Base-by-base conservation (phyloP, 1,139 yeast genomes). In the Hansenula lynferdii region DNA sequence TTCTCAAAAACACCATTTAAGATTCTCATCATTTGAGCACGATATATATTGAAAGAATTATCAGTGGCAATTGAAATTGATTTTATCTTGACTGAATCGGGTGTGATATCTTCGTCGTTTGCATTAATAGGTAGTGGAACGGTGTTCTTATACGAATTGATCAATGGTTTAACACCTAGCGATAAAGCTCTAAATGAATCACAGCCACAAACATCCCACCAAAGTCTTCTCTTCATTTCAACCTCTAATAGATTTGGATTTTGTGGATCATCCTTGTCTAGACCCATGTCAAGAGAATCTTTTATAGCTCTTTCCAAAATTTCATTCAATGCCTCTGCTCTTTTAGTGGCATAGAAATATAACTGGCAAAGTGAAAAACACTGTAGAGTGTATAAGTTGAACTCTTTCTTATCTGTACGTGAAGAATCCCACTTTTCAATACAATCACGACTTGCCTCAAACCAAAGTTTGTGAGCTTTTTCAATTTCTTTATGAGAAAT, bases 161-260 rank as follows among this genome's bases (percentile, higher is more conserved):
- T 50, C 23, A 44, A 26, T 1, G 61, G 60, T 22, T 57, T 57
- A 5, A 52, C 42, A 30, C 59, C 60, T 11, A 56, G 31, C 10
- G 61, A 54, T 16, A 59, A 41, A 1, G 63, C 53, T 27, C 55
- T 52, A 39, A 47, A 57, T 1, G 61, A 51, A 35, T 60, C 64
- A 45, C 62, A 58, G 6, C 62, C 60, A 42, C 60, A 54, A 11
- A 60, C 47, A 38, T 58, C 62, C 64, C 64, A 60, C 64, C 64
- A 60, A 3, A 59, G 39, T 33, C 63, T 49, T 42, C 61, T 52
- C 28, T 55, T 56, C 47, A 59, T 40, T 38, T 60, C 62, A n/a
- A 51, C 34, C 22, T 57, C 60, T 9, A 58, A 28, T 31, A 49
- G 39, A 36, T 56, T 44, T 27, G 55, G 45, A 19, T 52, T 54